Evolutionary conservation across 2,329 filamentous ascomycete species (phyloP).

Genomic region (Pseudogymnoascus sp.): DNA sequence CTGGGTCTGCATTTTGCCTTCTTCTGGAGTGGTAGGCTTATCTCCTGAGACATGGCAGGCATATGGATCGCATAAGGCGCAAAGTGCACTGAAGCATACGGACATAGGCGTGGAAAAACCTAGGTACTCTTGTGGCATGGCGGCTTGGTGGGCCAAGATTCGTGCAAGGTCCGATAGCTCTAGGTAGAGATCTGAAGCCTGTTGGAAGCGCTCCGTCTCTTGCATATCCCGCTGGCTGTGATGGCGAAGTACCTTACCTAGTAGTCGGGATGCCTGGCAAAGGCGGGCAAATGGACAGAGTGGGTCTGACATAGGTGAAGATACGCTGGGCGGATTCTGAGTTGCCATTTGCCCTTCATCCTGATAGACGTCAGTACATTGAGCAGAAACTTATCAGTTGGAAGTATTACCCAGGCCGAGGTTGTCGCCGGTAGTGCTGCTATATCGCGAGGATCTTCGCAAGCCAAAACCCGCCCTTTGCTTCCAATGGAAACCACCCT

Average conservation of each 20-base stretch:
- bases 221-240: slow-evolving; percentile 18
- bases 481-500: slow-evolving; percentile 27
- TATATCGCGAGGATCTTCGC: slow-evolving; percentile 24
- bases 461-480: slow-evolving; percentile 23
- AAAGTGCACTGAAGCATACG: slow-evolving; percentile 23
- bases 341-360: slow-evolving; percentile 31
- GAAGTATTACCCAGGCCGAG: slow-evolving; percentile 31
- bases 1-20: slow-evolving; percentile 28
- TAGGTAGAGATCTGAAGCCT: slow-evolving; percentile 22
- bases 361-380: slow-evolving; percentile 17
- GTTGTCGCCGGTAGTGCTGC: slow-evolving; percentile 28
- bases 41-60: slow-evolving; percentile 26
- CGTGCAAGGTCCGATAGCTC: slow-evolving; percentile 21
- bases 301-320: slow-evolving; percentile 35
- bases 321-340: slow-evolving; percentile 25
- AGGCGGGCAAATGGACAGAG: slow-evolving; percentile 45
- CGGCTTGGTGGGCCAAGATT: slow-evolving; percentile 23
- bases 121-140: slow-evolving; percentile 20
- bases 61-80: slow-evolving; percentile 33
- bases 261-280: slow-evolving; percentile 32
- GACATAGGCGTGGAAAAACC: slow-evolving; percentile 22
- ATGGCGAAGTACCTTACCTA: slow-evolving; percentile 30
- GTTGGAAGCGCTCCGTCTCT: slow-evolving; percentile 19
- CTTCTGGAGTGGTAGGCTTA: slow-evolving; percentile 16
- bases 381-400: neutral